A percentile compares a stretch with the other conserved stretches of the same genome.
phyloP scores from a whole-genome alignment of 2,329 filamentous ascomycete genomes.

The Colletotrichum spinosum region DNA sequence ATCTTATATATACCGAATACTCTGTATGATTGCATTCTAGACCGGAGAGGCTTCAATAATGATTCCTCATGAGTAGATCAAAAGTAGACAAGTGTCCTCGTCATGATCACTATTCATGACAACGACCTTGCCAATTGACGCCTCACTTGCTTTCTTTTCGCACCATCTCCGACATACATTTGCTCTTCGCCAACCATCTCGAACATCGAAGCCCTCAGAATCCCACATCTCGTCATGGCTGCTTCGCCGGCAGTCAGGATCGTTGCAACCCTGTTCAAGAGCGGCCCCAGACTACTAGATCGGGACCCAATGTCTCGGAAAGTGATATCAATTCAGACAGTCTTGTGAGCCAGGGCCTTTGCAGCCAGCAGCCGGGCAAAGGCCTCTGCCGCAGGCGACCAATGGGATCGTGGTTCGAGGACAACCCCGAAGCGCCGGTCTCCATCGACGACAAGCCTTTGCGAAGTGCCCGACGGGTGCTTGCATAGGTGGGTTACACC shows the following conservation, averaged over 20 bases:
- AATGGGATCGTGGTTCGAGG: neutral
- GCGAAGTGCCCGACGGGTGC: constrained; percentile 13
- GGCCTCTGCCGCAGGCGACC: neutral
- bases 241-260: neutral
- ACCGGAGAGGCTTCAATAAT: neutral
- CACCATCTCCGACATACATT: constrained; percentile 14
- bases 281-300: constrained; percentile 1
- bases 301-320: constrained; percentile 36
- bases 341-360: neutral
- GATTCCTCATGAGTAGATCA: neutral
- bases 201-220: constrained; percentile 9
- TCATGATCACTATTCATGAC: constrained; percentile 28
- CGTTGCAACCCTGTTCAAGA: constrained; percentile 20
- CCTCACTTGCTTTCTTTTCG: constrained; percentile 36
- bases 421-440: neutral
- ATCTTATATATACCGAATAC: constrained; percentile 24
- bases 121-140: constrained; percentile 32
- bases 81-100: neutral
- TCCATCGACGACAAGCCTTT: constrained; percentile 1
- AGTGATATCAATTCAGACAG: constrained; percentile 20
- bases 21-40: neutral
- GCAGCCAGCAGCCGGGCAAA: neutral
- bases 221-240: neutral
- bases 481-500: constrained; percentile 20
- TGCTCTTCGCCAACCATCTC: constrained; percentile 33